Base-by-base conservation (phyloP, 495 filamentous ascomycete genomes). In the Aspergillus sclerotioniger region DNA sequence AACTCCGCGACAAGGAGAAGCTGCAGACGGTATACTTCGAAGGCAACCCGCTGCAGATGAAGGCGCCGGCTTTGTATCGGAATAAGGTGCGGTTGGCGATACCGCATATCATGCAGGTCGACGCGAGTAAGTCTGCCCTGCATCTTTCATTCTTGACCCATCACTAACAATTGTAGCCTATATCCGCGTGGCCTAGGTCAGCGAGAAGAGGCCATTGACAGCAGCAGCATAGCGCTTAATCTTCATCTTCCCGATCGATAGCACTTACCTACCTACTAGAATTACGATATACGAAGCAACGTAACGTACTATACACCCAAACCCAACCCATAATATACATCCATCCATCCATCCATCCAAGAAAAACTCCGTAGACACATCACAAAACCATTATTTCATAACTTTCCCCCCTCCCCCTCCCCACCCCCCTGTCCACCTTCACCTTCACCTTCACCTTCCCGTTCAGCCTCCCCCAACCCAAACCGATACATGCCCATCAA, bases 1-100 rank as follows among this genome's bases (percentile, higher is more conserved):
- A 91, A 71, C 73, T 98, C 51, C 80, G 68, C 57, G 87, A 90
- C 61, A 95, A 92, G 74, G 76, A 90, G 70, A 77, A 87, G 43
- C 73, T 99, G 65, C 80, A 88, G 57, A 98, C 95, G 3, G 93
- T 99, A 25, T 99, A 99, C 70, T 95, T 99, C 66, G 94, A 99
- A 71, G 92, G 91, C 0, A 97, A 96, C 66, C 94, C 94, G 46
- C 68, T 99, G 65, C 92, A 98, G 77, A 79, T 79, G 62, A 84
- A 79, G 56, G 82, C 80, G 25, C 85, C 85, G 39, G 87, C 86
- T 17, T 68, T 96, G 51, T 99, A 99, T 73, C 80, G 95, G 68
- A 96, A 96, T 68, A 98, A 99, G 76, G 84, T 99, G 28, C 80
- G 85, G 61, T 73, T 99, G 72, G 88, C 91, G 49, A 71, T 99